Base-by-base conservation (phyloP, 139 green algal genomes). In the Chlorella sp. region DNA sequence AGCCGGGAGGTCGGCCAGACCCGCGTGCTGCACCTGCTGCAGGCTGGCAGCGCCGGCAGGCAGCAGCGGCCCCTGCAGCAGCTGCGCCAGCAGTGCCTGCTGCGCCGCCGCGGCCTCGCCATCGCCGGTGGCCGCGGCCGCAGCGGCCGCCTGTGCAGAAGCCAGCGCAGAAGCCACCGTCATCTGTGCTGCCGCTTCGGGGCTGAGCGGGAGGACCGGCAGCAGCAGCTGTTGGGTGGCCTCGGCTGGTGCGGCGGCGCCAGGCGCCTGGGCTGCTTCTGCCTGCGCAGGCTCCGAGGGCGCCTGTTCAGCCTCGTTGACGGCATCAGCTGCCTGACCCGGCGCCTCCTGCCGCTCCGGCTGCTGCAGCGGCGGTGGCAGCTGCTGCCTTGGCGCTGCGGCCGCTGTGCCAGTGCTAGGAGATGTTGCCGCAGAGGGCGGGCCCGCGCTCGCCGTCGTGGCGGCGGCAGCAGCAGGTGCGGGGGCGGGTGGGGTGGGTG, bases 1-100 rank as follows among this genome's bases (percentile, higher is more conserved):
- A 9, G 75, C 33, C 8, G 75, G 75, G 36, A 81, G 64, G 36
- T 15, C 60, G 17, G 17, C n/a, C n/a, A n/a, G n/a, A n/a, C n/a
- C n/a, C n/a, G n/a, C n/a, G n/a, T n/a, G n/a, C n/a, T n/a, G n/a
- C n/a, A n/a, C n/a, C n/a, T n/a, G n/a, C n/a, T 73, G 51, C 12
- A 73, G 51, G 53, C 65, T 42, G 50, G 15, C 60, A 17, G 15
- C 17, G 36, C 35, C 14, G 35, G 15, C 15, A 14, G 35, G 60
- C 60, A 27, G 36, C 36, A 14, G 35, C 60, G 15, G 36, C 38
- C 36, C 15, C 36, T 68, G 48, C 48, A n/a, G n/a, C 9, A 8
- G 17, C 12, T 12, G 33, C 31, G 33, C 51, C 50, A 17, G 48
- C 35, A 8, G 48, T 48, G 35, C 46, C 46, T 29, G 67, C 67